Evolutionary conservation across 2,329 filamentous ascomycete species (phyloP), one percentile per base, ranked within the genome.

Genomic region (Curvularia eragrostidis): DNA sequence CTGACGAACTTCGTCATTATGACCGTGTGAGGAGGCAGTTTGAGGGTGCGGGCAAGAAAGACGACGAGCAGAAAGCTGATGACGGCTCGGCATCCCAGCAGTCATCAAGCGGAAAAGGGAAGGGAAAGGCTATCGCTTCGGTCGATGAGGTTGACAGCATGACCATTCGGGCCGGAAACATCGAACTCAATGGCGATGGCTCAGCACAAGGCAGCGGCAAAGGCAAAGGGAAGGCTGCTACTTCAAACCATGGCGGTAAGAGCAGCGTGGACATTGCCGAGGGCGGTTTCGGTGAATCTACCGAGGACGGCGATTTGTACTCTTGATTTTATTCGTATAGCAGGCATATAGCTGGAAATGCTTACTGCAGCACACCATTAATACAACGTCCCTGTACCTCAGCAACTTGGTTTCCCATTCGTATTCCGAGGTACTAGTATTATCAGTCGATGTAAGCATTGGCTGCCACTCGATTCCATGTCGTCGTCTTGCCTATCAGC

Each of bases 1-100:
- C 90, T 10, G 94, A 96, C 61, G 95, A 99, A 79, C 80, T 99
- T 39, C 85, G 89, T 47, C 95, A 99, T 74, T 99, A 98, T 69
- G 91, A 97, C 72, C 81, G 85, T 0, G 94, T 99, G 5, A 83
- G 95, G 38, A 87, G 85, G 18, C 85, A 87, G 18, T 99, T 99
- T 71, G 95, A 99, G 72, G 89, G 89, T 9, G 78, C 75, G 5
- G 79, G 80, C 23, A 83, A 76, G 75, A 79, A 76, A 70, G 75
- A 77, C 36, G 61, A 67, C 5, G 71, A 82, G 48, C 78, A 80
- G 60, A 79, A 81, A 61, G 77, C 79, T 54, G 51, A 56, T n/a
- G 32, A 12, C 3, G 18, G 34, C 5, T 23, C 32, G 10, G 52
- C 47, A 28, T 23, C 52, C 10, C 36, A 43, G 6, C 48, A 39